Evolutionary conservation across 345 rosid genomes (phyloP), one percentile per base, ranked within the genome.

Genomic region (Aurinia saxatilis): DNA sequence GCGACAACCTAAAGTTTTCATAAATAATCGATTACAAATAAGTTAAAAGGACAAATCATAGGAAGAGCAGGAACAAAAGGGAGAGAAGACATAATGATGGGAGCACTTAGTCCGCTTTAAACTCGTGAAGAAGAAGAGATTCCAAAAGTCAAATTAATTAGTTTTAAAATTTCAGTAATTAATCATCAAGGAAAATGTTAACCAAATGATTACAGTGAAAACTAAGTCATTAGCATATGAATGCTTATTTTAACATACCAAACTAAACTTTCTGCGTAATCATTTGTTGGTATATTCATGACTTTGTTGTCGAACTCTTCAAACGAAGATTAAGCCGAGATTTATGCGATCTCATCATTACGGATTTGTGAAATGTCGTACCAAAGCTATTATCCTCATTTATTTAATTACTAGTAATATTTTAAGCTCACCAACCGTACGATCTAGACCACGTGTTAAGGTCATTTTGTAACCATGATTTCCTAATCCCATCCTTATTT

Each of bases 51-150:
- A 39, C 18, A 59, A 30, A 50, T 50, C 54, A 60, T 41, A 60
- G 57, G 60, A 60, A 5, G 56, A 46, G 60, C 6, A 59, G 25
- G 45, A 59, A 33, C n/a, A 8, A 8, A 46, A 48, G 33, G 35
- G 23, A 29, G 17, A 47, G 57, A 62, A 63, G 38, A 63, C 74
- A 70, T 15, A 39, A 70, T 70, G 57, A 70, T 70, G 45, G 51
- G 55, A 55, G 39, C 64, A 62, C 57, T 16, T 45, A 7, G 15
- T 70, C n/a, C 7, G 52, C 74, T 70, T 70, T 70, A 70, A 70
- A 62, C 68, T 55, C 74, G 74, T 70, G 74, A 62, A 40, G 74
- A 53, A 36, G 34, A 33, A 2, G 13, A 44, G 15, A 63, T 37
- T 47, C 21, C 21, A 10, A 13, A 53, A 60, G 62, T 62, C 19